Evolutionary conservation across 805 yeast species (phyloP).

Genomic region (Hanseniaspora clermontiae): DNA sequence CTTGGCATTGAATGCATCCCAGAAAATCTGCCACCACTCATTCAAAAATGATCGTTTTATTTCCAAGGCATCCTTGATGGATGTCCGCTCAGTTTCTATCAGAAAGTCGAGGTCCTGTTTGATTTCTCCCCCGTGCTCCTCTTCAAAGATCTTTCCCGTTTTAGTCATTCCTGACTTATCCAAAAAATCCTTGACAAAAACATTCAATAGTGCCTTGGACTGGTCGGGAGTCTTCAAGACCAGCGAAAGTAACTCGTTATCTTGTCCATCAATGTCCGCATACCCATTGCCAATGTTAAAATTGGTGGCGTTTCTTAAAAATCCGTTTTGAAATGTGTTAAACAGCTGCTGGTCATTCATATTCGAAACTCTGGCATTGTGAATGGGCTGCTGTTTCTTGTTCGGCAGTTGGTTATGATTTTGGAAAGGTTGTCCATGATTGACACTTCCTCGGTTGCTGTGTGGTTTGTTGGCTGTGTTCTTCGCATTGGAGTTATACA

Average conservation of each 20-base stretch:
- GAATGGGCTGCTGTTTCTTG: background rate
- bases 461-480: background rate
- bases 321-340: background rate
- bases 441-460: background rate
- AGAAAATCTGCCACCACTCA: constrained; percentile 95
- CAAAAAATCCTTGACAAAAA: constrained; percentile 76
- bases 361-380: background rate
- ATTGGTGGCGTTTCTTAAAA: background rate
- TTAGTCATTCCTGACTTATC: constrained; percentile 57
- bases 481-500: background rate
- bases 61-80: constrained; percentile 28
- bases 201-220: constrained; percentile 49
- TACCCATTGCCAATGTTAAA: background rate
- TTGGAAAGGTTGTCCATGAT: background rate
- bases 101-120: constrained; percentile 25
- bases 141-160: constrained; percentile 61
- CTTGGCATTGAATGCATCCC: constrained; percentile 84
- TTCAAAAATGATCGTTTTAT: constrained; percentile 64
- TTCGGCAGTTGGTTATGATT: background rate
- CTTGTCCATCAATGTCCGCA: background rate
- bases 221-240: background rate
- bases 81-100: constrained; percentile 1
- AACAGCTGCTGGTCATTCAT: background rate
- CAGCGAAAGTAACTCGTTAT: background rate
- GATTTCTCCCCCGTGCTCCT: constrained; percentile 46